Conservation (phyloP, 768 basidiomycete genomes). For the Mycena maculata region DNA sequence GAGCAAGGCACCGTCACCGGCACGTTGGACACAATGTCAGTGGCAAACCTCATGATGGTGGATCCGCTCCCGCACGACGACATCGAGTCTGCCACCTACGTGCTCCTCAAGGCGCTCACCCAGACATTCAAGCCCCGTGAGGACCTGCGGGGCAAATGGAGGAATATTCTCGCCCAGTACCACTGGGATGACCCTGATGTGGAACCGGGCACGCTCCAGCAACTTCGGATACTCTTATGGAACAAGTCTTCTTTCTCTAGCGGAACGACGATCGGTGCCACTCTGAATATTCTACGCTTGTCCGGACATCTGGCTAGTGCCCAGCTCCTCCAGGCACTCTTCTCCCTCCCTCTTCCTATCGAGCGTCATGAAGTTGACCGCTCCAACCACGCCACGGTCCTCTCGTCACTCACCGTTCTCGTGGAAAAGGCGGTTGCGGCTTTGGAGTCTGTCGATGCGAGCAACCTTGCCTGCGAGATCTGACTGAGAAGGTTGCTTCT, state of each 20-base stretch:
- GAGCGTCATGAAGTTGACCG: background rate
- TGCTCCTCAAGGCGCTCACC: constrained; percentile 26
- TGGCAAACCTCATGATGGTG: background rate
- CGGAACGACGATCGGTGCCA: background rate
- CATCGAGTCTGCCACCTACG: constrained; percentile 27
- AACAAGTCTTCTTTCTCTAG: background rate
- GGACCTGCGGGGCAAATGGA: constrained; percentile 10
- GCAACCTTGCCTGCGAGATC: background rate
- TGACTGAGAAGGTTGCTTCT: constrained; percentile 1
- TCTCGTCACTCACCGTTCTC: constrained; percentile 16
- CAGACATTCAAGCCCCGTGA: constrained; percentile 15
- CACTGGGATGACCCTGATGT: constrained; percentile 16
- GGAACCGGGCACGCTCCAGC: background rate
- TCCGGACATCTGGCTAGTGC: constrained; percentile 5
- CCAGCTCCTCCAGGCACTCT: constrained; percentile 1
- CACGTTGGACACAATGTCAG: constrained; percentile 28
- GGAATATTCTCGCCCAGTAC: background rate
- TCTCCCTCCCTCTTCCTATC: constrained; percentile 19
- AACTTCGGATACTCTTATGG: constrained; percentile 7
- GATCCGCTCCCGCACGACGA: constrained; percentile 30
- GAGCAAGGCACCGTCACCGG: constrained; percentile 12
- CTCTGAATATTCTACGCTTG: background rate
- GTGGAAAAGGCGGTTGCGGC: constrained; percentile 20
- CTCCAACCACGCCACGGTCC: constrained; percentile 2
- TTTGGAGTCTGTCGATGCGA: constrained; percentile 7